Conservation (phyloP, 2,329 filamentous ascomycete genomes). For the Hypoxylon sp. region DNA sequence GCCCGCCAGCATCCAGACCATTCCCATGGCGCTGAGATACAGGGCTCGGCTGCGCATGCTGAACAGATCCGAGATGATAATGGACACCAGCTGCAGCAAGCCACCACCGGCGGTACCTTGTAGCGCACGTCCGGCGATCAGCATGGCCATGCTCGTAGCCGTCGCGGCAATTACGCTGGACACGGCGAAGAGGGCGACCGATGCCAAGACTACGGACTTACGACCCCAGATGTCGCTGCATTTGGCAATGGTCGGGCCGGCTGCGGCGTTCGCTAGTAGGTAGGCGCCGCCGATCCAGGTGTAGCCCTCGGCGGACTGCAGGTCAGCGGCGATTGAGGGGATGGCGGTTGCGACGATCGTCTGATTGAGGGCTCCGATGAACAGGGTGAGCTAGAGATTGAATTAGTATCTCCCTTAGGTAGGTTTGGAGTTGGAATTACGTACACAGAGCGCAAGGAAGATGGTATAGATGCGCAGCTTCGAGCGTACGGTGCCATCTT, state of each 20-base stretch:
- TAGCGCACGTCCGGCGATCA: constrained; percentile 52
- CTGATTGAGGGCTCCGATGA: constrained; percentile 46
- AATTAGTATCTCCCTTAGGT: constrained; percentile 6
- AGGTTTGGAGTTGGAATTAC: not conserved
- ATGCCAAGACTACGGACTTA: constrained; percentile 53
- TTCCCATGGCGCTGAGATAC: constrained; percentile 52
- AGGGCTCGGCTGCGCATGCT: constrained; percentile 47
- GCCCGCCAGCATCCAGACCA: constrained; percentile 61
- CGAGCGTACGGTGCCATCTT: constrained; percentile 40
- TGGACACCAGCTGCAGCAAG: constrained; percentile 53
- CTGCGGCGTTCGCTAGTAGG: constrained; percentile 69
- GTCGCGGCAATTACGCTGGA: constrained; percentile 54
- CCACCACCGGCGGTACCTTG: constrained; percentile 55
- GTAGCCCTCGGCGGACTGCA: constrained; percentile 67
- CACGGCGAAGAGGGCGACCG: constrained; percentile 52
- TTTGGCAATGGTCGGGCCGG: constrained; percentile 69
- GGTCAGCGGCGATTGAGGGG: constrained; percentile 60
- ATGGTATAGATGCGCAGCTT: constrained; percentile 44
- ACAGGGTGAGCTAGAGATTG: constrained; percentile 33
- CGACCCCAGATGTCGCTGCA: constrained; percentile 58
- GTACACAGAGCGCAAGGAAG: constrained; percentile 44
- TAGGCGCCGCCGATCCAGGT: constrained; percentile 75
- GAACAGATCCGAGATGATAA: constrained; percentile 55
- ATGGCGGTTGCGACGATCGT: constrained; percentile 64
- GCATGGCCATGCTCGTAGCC: constrained; percentile 51